Evolutionary conservation across 306 rosid species (phyloP), one percentile per base, ranked within the genome.

Genomic region (Fagus sylvatica): DNA sequence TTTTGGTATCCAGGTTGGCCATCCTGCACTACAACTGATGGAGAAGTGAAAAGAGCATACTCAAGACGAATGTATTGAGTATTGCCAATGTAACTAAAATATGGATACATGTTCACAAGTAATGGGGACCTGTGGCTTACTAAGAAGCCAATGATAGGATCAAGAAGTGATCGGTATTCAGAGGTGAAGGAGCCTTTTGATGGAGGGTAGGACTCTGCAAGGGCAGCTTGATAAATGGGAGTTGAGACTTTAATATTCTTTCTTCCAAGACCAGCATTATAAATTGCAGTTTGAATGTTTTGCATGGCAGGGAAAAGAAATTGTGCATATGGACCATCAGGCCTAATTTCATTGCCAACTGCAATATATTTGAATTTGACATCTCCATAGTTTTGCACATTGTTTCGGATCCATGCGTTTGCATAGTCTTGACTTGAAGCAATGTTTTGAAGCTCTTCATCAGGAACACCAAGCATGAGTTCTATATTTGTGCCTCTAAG

Each of bases 311-410:
- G 83, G 12, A 76, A 57, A 28, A 89, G 78, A 73, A 43, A 83
- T 0, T 5, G 36, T 40, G 91, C 84, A 19, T 0, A 40, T 6
- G 71, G 9, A 2, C 72, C 69, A 1, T n/a, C 3, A 2, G 89
- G 81, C 4, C 71, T 51, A 3, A 87, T 70, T 66, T 89, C 91
- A 13, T 89, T 89, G 54, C 91, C 91, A 6, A 89, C 91, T 0
- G 80, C 69, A 10, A 86, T 86, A 81, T 82, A 89, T 68, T 76
- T 83, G 80, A 89, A 80, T 39, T 17, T 87, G 53, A 89, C 90
- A 48, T 87, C 59, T n/a, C 19, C 8, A 15, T 22, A 43, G 78
- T 65, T 64, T 74, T 22, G 46, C 1, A 88, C 41, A 13, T 86
- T 74, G 46, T 66, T 71, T 56, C 78, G 85, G 11, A 88, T 78